A percentile compares a stretch with the other conserved stretches of the same genome.
phyloP scores from a whole-genome alignment of 169 alveolate genomes.

The Babesia divergens region DNA sequence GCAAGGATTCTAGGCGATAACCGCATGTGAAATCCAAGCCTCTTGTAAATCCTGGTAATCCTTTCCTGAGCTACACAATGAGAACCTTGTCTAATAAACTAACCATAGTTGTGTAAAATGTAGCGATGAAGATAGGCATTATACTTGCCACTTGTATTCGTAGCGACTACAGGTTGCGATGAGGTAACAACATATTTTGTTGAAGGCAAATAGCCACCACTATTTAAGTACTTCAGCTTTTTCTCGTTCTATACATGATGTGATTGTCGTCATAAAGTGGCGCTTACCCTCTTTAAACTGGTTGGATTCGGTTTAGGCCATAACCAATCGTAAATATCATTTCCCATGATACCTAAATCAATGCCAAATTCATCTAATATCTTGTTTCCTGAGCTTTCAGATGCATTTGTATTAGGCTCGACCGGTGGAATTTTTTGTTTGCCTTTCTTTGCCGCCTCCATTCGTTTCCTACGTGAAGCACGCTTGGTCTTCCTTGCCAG shows the following conservation, averaged over 20 bases:
- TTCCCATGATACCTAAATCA: slow-evolving; percentile 49
- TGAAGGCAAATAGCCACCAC: slow-evolving; percentile 4
- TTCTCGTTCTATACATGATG: neutral
- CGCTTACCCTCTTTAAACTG: slow-evolving; percentile 6
- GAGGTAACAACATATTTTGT: neutral
- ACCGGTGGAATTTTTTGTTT: too few species aligned
- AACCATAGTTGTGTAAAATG: slow-evolving; percentile 59
- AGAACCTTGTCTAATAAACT: neutral
- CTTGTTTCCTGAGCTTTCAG: too few species aligned
- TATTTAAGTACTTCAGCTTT: neutral
- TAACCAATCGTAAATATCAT: slow-evolving; percentile 54
- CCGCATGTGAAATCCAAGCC: slow-evolving; percentile 62
- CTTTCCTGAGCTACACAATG: slow-evolving; percentile 41
- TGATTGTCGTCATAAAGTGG: neutral
- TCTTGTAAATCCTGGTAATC: slow-evolving; percentile 39
- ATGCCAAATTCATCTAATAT: slow-evolving; percentile 51
- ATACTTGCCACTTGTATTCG: neutral
- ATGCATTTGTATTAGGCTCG: too few species aligned
- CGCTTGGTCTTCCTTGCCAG: too few species aligned
- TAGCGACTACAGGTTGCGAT: neutral
- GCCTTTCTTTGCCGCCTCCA: too few species aligned
- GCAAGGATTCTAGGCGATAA: slow-evolving; percentile 44
- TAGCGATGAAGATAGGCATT: slow-evolving; percentile 33
- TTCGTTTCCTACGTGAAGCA: too few species aligned
- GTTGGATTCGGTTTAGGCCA: slow-evolving; percentile 36